Percentiles rank a stretch among this genome's conserved stretches.
phyloP scores from a whole-genome alignment of 2,329 filamentous ascomycete species.

The Calonectria pauciramosa region DNA sequence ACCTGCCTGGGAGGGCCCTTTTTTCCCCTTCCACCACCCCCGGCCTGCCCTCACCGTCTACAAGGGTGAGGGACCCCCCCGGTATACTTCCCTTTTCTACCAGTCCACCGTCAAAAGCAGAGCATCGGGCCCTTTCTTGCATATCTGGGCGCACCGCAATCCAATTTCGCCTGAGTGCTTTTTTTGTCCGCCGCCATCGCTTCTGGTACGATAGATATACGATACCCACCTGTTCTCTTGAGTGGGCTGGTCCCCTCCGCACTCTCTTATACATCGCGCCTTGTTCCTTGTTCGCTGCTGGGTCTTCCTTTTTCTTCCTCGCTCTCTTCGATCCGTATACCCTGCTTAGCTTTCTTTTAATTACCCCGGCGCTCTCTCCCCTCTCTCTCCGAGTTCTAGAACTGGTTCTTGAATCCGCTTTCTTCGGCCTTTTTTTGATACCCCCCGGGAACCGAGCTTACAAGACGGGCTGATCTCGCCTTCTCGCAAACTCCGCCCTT shows the following conservation, averaged over 20 bases:
- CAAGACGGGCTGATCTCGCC: conserved; percentile 17
- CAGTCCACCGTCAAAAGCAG: conserved; percentile 8
- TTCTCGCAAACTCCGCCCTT: not conserved
- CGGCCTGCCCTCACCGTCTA: conserved; percentile 12
- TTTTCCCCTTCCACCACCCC: not conserved
- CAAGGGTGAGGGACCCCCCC: not conserved
- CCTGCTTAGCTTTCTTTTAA: not conserved
- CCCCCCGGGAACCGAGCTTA: not conserved
- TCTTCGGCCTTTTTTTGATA: conserved; percentile 7
- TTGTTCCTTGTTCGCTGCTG: not conserved
- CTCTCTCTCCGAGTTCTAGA: not conserved
- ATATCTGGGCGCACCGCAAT: conserved; percentile 30
- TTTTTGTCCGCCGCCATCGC: conserved; percentile 37
- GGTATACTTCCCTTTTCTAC: conserved; percentile 30
- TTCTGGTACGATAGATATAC: conserved; percentile 42
- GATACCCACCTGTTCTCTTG: conserved; percentile 31
- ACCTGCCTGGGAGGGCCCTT: conserved; percentile 8
- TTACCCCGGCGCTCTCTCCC: not conserved
- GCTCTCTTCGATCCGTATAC: conserved; percentile 9
- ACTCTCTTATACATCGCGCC: not conserved
- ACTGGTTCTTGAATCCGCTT: conserved; percentile 8
- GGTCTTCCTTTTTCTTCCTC: not conserved
- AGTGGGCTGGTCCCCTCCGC: conserved; percentile 43
- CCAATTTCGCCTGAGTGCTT: conserved; percentile 32
- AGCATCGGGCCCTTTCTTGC: not conserved